These are phyloP conservation scores for Candida rishiriensis DNA, from an alignment of 805 yeast species.

Conservation along the genomic window DNA sequence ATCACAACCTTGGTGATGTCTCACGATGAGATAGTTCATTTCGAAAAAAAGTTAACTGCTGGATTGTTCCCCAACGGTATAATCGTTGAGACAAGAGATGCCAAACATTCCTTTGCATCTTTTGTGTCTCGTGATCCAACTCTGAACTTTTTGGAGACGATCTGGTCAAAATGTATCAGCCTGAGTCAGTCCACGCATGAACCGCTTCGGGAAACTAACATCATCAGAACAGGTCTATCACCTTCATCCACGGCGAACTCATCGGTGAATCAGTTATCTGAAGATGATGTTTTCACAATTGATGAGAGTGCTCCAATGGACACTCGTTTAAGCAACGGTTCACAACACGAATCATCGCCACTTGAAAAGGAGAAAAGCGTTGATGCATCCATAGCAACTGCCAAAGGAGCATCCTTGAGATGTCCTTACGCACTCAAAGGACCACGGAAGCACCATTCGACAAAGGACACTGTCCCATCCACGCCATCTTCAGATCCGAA, in stretches of 20 bases:
- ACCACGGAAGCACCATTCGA: conserved; percentile 46
- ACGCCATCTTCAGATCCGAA: conserved; percentile 39
- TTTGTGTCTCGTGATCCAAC: conserved; percentile 80
- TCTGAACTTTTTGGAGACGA: conserved; percentile 58
- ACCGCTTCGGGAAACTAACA: conserved; percentile 21
- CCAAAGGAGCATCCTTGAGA: conserved; percentile 10
- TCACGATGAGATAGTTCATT: conserved; percentile 60
- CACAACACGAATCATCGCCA: neutral
- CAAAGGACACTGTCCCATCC: conserved; percentile 39
- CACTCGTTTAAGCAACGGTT: neutral
- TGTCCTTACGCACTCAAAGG: conserved; percentile 38
- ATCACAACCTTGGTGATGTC: conserved; percentile 74
- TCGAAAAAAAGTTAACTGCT: conserved; percentile 82
- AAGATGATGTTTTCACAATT: conserved; percentile 28
- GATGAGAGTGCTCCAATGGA: conserved; percentile 29
- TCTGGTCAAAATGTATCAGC: conserved; percentile 56
- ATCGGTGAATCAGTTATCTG: conserved; percentile 16
- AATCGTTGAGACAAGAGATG: conserved; percentile 56
- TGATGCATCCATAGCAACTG: conserved; percentile 18
- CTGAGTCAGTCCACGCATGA: conserved; percentile 25
- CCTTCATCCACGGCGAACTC: conserved; percentile 10
- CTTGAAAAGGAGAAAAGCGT: conserved; percentile 11
- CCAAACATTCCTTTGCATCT: conserved; percentile 78
- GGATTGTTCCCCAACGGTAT: conserved; percentile 92
- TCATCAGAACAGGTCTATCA: conserved; percentile 13